Percentiles rank a stretch among this genome's conserved stretches.
Evolutionary conservation across 192 early-diverging fungal genomes (phyloP).

Genomic region (Coemansia sp.): DNA sequence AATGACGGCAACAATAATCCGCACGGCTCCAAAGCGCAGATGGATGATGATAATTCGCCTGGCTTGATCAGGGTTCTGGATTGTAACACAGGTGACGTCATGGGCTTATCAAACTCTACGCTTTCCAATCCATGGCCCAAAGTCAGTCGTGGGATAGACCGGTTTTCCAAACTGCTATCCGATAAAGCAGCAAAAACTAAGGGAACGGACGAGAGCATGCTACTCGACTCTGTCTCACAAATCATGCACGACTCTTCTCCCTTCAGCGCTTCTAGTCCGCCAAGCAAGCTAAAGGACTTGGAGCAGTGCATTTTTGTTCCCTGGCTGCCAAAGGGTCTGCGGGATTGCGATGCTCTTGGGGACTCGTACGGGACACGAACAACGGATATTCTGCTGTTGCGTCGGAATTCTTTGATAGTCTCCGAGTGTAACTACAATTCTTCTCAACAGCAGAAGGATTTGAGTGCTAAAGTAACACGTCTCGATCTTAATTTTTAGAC

Average conservation of each 20-base stretch:
- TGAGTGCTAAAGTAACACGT: too few species aligned
- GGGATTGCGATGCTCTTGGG: background rate
- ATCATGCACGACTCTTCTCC: constrained; percentile 22
- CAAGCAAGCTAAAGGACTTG: constrained; percentile 23
- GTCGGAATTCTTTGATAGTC: constrained; percentile 14
- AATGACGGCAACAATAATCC: background rate
- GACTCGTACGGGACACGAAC: constrained; percentile 39
- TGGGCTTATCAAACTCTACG: constrained; percentile 42
- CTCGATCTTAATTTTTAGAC: too few species aligned
- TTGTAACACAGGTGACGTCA: background rate
- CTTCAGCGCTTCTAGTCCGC: background rate
- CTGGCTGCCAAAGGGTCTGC: background rate
- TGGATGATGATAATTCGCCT: too few species aligned
- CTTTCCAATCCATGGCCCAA: constrained; percentile 41
- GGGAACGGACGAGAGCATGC: constrained; percentile 12
- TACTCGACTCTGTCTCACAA: background rate
- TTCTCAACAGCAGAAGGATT: background rate
- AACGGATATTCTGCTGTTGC: constrained; percentile 35
- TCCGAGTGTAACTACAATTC: constrained; percentile 18
- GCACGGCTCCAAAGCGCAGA: background rate
- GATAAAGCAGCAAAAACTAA: too few species aligned
- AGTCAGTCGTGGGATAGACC: constrained; percentile 17
- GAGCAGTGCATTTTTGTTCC: constrained; percentile 46
- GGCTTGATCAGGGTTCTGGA: constrained; percentile 1
- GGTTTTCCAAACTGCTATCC: background rate